phyloP scores from a whole-genome alignment of 441 rosid species.

The Biscutella laevigata region DNA sequence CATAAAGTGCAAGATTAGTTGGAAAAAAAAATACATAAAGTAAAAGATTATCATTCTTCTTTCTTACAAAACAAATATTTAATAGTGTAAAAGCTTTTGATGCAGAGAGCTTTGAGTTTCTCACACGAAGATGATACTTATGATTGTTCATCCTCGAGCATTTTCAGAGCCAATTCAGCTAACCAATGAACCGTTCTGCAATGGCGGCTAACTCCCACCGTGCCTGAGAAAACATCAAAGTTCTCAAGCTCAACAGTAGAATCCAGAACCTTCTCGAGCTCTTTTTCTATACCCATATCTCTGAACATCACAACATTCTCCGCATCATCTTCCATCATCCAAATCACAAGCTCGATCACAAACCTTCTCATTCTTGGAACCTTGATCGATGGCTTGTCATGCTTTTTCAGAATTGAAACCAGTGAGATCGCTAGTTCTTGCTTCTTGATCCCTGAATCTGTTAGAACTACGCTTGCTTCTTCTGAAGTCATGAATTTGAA shows the following conservation, averaged over 20 bases:
- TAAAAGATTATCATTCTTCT: too few species aligned
- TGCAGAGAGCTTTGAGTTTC: not conserved
- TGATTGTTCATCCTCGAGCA: constrained; percentile 37
- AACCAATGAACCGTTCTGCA: constrained; percentile 55
- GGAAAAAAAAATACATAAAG: too few species aligned
- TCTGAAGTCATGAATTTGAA: constrained; percentile 50
- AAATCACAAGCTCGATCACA: constrained; percentile 62
- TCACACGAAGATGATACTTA: constrained; percentile 36
- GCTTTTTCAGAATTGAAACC: constrained; percentile 43
- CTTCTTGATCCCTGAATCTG: constrained; percentile 40
- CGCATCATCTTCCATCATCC: constrained; percentile 81
- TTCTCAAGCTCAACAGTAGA: constrained; percentile 80
- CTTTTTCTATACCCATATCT: constrained; percentile 48
- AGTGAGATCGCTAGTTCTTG: constrained; percentile 38
- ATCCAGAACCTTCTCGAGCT: constrained; percentile 59
- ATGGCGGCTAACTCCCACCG: constrained; percentile 73
- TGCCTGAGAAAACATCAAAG: constrained; percentile 80
- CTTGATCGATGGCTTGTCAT: constrained; percentile 48
- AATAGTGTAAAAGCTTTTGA: not conserved
- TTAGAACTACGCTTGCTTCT: constrained; percentile 39
- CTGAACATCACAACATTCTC: constrained; percentile 32
- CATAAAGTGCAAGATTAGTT: too few species aligned
- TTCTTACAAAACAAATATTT: constrained; percentile 12
- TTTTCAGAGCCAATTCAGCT: constrained; percentile 49
- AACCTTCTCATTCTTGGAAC: constrained; percentile 81